Conservation (phyloP, 257 asterid genomes). For the Petunia secreta region DNA sequence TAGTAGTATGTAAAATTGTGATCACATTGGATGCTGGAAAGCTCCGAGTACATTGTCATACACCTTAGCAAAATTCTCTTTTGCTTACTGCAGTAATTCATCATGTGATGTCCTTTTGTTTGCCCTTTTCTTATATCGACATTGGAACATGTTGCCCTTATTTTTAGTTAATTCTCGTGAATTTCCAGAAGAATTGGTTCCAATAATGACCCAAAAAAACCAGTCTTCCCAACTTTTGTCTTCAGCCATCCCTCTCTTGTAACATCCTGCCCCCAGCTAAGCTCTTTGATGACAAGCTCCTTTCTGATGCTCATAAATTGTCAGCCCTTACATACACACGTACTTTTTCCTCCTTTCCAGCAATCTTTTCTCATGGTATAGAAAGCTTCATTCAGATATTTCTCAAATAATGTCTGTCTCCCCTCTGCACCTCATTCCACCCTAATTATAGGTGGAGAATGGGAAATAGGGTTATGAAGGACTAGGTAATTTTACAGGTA, state of each 20-base stretch:
- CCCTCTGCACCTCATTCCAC: not conserved
- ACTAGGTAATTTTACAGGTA: not conserved
- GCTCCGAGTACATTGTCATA: not conserved
- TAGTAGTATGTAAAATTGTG: conserved; percentile 12
- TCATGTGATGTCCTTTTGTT: not conserved
- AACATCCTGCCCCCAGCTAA: conserved; percentile 11
- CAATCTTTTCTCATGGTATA: not conserved
- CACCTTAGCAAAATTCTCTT: not conserved
- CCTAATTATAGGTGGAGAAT: not conserved
- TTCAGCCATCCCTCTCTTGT: conserved; percentile 6
- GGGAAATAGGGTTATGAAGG: conserved; percentile 17
- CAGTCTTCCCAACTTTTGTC: not conserved
- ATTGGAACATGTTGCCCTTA: not conserved
- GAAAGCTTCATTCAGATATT: not conserved
- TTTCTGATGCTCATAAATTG: not conserved
- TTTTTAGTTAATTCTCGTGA: not conserved
- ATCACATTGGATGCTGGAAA: not conserved
- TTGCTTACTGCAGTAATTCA: not conserved
- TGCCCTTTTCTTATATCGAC: not conserved
- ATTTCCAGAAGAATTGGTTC: conserved; percentile 9
- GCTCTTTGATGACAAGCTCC: not conserved
- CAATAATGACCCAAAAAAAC: not conserved
- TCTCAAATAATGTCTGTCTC: not conserved
- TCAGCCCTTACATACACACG: not conserved
- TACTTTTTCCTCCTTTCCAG: conserved; percentile 12